Evolutionary conservation across 768 basidiomycete genomes (phyloP), one percentile per base, ranked within the genome.

Genomic region (Pleurotus tuber-regium): DNA sequence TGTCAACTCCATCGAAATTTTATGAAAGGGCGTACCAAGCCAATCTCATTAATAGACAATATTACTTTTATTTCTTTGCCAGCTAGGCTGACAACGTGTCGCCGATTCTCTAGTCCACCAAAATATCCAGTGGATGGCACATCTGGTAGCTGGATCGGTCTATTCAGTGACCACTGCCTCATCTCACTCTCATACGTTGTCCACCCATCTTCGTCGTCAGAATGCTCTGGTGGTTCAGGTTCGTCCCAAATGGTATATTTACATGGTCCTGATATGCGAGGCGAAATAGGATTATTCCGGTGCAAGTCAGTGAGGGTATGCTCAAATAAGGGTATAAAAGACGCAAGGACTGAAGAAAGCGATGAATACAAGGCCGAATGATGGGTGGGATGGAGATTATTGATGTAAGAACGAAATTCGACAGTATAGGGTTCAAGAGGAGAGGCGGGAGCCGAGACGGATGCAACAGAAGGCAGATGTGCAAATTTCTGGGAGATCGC

Each of bases 241-340:
- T 78, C 75, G 29, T 79, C 73, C 74, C 74, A 79, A 2, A 70
- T 59, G 2, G 65, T 67, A 53, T 77, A 78, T 31, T 58, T 59
- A 57, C 68, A 75, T 1, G 67, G 48, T 1, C 73, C 74, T n/a
- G 63, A 57, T 30, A 80, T 77, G 7, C 79, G 68, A 43, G 66
- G 74, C 7, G 44, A 46, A 1, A 74, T 60, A 2, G 75, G 74
- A 53, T 80, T 80, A 55, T 74, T 74, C 25, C 72, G 64, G 53
- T 80, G 77, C 28, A 81, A 59, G 56, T 82, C 80, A 1, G 78
- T 79, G 11, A 82, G 68, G 14, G 71, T 67, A 50, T 73, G 74
- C 54, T 81, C 79, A 58, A 82, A 79, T 10, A 81, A 61, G 11
- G 80, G 79, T 10, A 82, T 54, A 30, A 73, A 69, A 1, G 54